phyloP scores from a whole-genome alignment of 495 filamentous ascomycete genomes.

The Amniculicola lignicola region DNA sequence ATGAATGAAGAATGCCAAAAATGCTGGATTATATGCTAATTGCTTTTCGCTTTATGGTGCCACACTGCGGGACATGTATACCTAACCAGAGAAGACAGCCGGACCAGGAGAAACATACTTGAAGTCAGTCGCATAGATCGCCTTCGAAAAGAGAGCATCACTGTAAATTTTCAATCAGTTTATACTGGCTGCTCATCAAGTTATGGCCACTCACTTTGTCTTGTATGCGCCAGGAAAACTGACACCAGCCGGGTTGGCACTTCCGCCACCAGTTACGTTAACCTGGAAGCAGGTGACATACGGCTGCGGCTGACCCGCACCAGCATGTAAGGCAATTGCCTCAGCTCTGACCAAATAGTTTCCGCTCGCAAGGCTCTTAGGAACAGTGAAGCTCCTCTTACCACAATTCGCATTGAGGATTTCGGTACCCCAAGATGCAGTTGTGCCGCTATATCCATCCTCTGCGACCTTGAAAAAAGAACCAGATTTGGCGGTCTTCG shows the following conservation, averaged over 20 bases:
- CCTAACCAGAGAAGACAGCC: slow-evolving; percentile 25
- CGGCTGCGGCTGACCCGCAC: slow-evolving; percentile 26
- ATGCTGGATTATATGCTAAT: not conserved
- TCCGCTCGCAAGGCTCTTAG: slow-evolving; percentile 28
- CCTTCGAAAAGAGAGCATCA: slow-evolving; percentile 28
- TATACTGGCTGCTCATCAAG: not conserved
- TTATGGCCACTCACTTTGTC: slow-evolving; percentile 14
- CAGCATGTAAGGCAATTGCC: slow-evolving; percentile 35
- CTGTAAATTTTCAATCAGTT: slow-evolving; percentile 14
- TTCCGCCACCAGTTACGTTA: slow-evolving; percentile 24
- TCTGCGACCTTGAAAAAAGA: slow-evolving; percentile 38
- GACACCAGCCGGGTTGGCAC: slow-evolving; percentile 28
- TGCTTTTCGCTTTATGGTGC: not conserved
- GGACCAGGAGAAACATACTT: slow-evolving; percentile 33
- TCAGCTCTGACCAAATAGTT: slow-evolving; percentile 36
- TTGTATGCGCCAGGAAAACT: slow-evolving; percentile 32
- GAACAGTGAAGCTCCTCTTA: slow-evolving; percentile 32
- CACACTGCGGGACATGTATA: too few species aligned
- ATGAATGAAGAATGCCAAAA: not conserved
- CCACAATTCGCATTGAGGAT: slow-evolving; percentile 38
- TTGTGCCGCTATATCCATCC: slow-evolving; percentile 32
- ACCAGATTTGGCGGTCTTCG: slow-evolving; percentile 43
- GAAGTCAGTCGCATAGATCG: slow-evolving; percentile 25
- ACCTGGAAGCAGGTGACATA: slow-evolving; percentile 32
- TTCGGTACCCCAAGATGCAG: slow-evolving; percentile 34